Evolutionary conservation across 75 land plant genomes (phyloP).

Genomic region (Adiantum capillusveneris): DNA sequence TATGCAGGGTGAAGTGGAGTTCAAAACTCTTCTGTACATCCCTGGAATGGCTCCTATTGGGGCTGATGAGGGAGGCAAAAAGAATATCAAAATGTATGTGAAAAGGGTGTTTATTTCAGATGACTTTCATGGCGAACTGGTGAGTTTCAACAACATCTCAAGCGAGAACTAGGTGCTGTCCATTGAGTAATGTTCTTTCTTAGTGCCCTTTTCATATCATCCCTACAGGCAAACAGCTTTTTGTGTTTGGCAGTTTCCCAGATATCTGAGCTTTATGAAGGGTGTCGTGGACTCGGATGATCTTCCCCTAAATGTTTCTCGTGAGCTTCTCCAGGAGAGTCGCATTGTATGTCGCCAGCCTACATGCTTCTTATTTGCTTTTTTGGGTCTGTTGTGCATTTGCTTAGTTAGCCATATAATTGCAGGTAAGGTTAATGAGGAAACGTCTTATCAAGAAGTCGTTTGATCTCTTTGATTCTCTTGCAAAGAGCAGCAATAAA

Average conservation of each 20-base stretch:
- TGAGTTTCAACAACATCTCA: conserved; percentile 20
- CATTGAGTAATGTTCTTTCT: too few species aligned
- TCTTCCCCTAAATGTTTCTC: conserved; percentile 93
- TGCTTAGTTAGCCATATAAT: too few species aligned
- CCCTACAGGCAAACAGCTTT: too few species aligned
- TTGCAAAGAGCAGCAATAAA: conserved; percentile 71
- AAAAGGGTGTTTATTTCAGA: conserved; percentile 97
- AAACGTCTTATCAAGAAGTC: conserved; percentile 75
- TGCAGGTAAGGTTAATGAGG: conserved; percentile 65
- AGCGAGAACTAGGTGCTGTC: too few species aligned
- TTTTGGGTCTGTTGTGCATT: too few species aligned
- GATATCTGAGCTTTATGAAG: conserved; percentile 85
- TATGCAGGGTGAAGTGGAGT: conserved; percentile 94
- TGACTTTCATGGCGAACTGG: conserved; percentile 97
- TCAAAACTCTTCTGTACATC: conserved; percentile 79
- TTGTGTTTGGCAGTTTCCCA: conserved; percentile 62
- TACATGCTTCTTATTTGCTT: conserved; percentile 12
- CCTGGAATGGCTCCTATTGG: conserved; percentile 97
- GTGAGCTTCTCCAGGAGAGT: conserved; percentile 94
- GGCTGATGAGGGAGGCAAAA: conserved; percentile 67
- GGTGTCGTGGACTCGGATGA: conserved; percentile 99
- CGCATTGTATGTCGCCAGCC: conserved; percentile 59
- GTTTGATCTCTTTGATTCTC: conserved; percentile 78
- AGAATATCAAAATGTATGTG: conserved; percentile 89
- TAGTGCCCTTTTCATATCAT: too few species aligned